Evolutionary conservation across 2,329 filamentous ascomycete species (phyloP), one percentile per base, ranked within the genome.

Genomic region (Tolypocladium ophioglossoides): DNA sequence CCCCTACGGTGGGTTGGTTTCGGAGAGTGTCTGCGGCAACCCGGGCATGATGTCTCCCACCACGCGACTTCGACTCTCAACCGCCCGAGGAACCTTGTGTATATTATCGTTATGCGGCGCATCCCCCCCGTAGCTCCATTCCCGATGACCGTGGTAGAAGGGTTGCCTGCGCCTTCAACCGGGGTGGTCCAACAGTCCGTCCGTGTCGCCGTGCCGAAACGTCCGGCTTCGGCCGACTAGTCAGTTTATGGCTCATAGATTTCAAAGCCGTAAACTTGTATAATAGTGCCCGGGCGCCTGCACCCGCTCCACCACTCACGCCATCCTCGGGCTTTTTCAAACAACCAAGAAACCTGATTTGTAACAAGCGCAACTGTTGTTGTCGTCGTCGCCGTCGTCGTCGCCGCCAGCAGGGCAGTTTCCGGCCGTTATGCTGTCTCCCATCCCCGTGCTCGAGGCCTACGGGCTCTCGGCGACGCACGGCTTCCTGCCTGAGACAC

Each of bases 401-500:
- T n/a, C 24, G 24, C 14, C 24, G 14, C 27, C 44, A 47, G 27
- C 44, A n/a, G 44, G 40, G 41, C 41, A 8, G 18, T 30, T 27
- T 20, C 24, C 44, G 48, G 30, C 35, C 51, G 56, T 22, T 62
- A 82, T 83, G 83, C 72, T 83, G 66, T 79, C 80, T 58, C 76
- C 81, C 48, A 73, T 87, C 56, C 84, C 84, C 30, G 66, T 72
- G 49, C 78, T 89, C 55, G 78, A 82, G 68, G 86, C 95, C 70
- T 95, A 95, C 73, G 89, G 87, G 72, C 82, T 91, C 70, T 89
- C 87, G 60, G 75, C 81, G 57, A 77, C 83, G 55, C 83, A 90
- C 72, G 94, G 94, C 64, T 99, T 99, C 74, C 82, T 99, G 53
- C 91, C 94, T 2, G 78, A 87, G 58, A 84, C 89, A 59, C 74